Evolutionary conservation across 257 asterid genomes (phyloP).

Genomic region (Penstemon eatonii): DNA sequence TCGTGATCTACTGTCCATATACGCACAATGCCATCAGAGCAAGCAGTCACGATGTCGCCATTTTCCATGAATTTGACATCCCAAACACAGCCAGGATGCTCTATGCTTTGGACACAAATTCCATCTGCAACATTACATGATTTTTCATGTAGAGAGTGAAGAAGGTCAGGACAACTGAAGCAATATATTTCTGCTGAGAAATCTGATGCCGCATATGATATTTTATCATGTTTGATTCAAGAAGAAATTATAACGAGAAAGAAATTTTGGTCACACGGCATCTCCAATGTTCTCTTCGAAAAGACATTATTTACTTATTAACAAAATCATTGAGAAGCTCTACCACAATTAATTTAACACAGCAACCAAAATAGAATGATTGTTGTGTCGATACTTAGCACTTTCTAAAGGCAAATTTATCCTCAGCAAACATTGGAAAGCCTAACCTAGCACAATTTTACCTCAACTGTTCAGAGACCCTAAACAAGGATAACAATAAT

Average conservation of each 20-base stretch:
- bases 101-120: constrained; percentile 86
- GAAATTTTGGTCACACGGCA: not conserved
- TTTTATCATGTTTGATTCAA: constrained; percentile 19
- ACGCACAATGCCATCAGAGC: constrained; percentile 94
- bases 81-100: constrained; percentile 99
- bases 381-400: not conserved
- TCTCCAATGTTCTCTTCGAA: not conserved
- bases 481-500: not conserved
- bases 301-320: constrained; percentile 6
- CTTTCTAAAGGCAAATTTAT: constrained; percentile 18
- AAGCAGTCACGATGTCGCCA: constrained; percentile 92
- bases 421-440: constrained; percentile 15
- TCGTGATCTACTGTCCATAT: constrained; percentile 78
- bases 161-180: constrained; percentile 17
- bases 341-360: not conserved
- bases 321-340: not conserved
- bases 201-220: constrained; percentile 16
- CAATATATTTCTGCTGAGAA: constrained; percentile 1
- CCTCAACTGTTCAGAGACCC: not conserved
- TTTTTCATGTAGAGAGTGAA: constrained; percentile 23
- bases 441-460: constrained; percentile 19
- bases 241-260: constrained; percentile 1
- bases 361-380: not conserved
- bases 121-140: constrained; percentile 69
- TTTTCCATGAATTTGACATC: constrained; percentile 89